Percentiles rank a stretch among this genome's conserved stretches.
Evolutionary conservation across 805 yeast genomes (phyloP).

Genomic region (Lipomyces chichibuensis): DNA sequence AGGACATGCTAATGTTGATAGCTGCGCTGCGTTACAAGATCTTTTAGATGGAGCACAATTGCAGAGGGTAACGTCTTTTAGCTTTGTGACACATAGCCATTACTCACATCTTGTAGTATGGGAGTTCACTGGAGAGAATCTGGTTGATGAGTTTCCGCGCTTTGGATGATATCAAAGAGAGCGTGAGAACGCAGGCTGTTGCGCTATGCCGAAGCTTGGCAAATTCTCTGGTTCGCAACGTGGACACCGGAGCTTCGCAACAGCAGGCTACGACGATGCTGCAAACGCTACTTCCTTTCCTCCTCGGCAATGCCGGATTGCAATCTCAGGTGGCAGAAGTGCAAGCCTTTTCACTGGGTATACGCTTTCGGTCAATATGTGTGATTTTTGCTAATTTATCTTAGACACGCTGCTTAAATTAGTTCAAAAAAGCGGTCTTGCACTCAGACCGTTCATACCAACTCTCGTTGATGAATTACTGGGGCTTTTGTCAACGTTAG

Average conservation of each 20-base stretch:
- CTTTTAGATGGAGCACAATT: conserved; percentile 64
- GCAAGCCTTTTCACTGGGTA: conserved; percentile 62
- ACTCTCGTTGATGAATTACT: conserved; percentile 69
- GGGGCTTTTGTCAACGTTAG: conserved; percentile 77
- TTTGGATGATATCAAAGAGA: conserved; percentile 92
- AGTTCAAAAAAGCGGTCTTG: conserved; percentile 62
- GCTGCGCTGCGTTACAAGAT: conserved; percentile 46
- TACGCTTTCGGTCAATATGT: background rate
- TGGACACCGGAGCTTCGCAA: conserved; percentile 48
- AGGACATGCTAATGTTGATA: background rate
- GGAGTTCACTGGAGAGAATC: conserved; percentile 59
- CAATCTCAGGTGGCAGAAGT: conserved; percentile 87
- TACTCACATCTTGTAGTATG: conserved; percentile 35
- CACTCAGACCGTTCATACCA: conserved; percentile 67
- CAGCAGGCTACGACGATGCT: conserved; percentile 54
- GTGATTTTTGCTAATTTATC: conserved; percentile 30
- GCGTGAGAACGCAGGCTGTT: conserved; percentile 81
- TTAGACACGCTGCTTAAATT: conserved; percentile 64
- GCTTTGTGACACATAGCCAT: background rate
- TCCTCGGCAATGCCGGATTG: conserved; percentile 77
- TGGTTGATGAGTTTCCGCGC: conserved; percentile 89
- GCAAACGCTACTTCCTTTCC: conserved; percentile 69
- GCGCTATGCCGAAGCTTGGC: conserved; percentile 69
- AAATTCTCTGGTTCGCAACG: conserved; percentile 58
- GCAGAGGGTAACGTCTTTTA: conserved; percentile 48